phyloP scores from a whole-genome alignment of 176 grass and related monocot genomes.

The Pharus latifolius region DNA sequence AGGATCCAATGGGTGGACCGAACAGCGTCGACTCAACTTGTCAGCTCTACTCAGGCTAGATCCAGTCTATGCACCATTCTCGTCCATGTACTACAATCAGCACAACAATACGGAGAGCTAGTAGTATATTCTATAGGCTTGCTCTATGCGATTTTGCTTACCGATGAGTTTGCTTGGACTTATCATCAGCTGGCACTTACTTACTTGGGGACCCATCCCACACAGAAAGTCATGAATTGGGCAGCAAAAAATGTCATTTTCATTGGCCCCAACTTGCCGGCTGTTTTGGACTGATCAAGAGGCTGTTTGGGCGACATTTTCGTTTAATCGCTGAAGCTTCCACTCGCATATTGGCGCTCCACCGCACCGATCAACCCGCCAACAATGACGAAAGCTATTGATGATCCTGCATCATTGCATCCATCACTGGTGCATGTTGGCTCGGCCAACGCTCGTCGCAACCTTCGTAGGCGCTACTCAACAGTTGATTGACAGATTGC shows the following conservation, averaged over 20 bases:
- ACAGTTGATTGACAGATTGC: no score
- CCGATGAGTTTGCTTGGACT: background rate
- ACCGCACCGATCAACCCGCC: no score
- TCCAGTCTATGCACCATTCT: background rate
- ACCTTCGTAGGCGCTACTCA: no score
- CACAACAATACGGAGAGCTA: no score
- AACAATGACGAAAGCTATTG: no score
- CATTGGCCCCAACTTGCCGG: background rate
- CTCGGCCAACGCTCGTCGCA: no score
- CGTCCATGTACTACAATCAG: no score
- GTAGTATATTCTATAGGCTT: background rate
- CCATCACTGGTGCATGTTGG: no score
- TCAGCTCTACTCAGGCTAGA: background rate
- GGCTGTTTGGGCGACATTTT: no score
- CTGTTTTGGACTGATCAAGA: constrained; percentile 9
- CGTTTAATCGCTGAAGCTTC: no score
- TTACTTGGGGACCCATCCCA: background rate
- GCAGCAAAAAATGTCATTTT: background rate
- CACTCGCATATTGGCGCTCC: no score
- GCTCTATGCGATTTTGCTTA: background rate
- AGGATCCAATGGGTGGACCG: background rate
- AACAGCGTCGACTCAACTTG: background rate
- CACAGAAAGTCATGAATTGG: constrained; percentile 10
- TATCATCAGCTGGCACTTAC: background rate
- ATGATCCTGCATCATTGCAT: no score